Evolutionary conservation across 768 basidiomycete species (phyloP).

Genomic region (Rossbeevera mucosa): DNA sequence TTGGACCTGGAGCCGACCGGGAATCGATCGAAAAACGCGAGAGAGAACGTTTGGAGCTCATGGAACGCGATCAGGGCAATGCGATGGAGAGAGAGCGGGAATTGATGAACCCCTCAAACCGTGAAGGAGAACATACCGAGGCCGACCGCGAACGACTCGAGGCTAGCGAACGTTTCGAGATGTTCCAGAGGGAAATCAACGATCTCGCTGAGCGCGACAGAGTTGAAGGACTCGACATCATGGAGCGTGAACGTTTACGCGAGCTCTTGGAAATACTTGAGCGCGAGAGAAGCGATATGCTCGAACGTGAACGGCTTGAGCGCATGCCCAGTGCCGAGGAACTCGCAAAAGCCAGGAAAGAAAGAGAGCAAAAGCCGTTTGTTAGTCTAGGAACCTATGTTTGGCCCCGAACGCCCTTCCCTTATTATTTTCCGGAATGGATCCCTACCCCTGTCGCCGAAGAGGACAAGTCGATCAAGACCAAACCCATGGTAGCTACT

Average conservation of each 20-base stretch:
- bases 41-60: conserved; percentile 24
- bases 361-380: conserved; percentile 27
- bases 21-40: conserved; percentile 24
- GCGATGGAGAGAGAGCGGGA: conserved; percentile 18
- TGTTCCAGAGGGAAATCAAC: conserved; percentile 31
- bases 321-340: conserved; percentile 33
- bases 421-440: conserved; percentile 33
- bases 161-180: conserved; percentile 25
- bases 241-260: conserved; percentile 32
- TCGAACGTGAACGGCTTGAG: conserved; percentile 31
- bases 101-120: conserved; percentile 9
- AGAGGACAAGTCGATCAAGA: conserved; percentile 20
- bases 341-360: conserved; percentile 28
- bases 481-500: conserved; percentile 17
- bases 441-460: conserved; percentile 27
- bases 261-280: conserved; percentile 27
- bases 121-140: conserved; percentile 21
- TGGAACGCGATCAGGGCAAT: conserved; percentile 19
- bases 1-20: conserved; percentile 19
- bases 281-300: conserved; percentile 26
- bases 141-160: conserved; percentile 26
- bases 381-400: conserved; percentile 28
- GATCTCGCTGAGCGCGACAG: conserved; percentile 30
- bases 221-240: conserved; percentile 23
- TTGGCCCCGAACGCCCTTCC: conserved; percentile 31